These are phyloP conservation scores for Papiliotrema terrestris DNA, from an alignment of 1,284 basidiomycete genomes.

Conservation along the genomic window DNA sequence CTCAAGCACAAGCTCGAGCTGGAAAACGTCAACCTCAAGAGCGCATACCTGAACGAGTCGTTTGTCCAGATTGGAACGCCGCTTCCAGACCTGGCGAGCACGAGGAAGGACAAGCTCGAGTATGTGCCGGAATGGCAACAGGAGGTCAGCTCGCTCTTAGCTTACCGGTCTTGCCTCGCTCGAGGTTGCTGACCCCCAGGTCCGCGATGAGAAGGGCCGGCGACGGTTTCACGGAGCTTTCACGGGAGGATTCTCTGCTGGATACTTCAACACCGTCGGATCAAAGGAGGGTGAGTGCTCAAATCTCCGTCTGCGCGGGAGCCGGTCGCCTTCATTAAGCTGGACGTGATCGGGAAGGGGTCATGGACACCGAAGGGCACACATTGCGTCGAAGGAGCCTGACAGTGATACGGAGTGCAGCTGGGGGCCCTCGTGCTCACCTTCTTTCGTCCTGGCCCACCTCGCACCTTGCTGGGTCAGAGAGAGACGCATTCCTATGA, in stretches of 20 bases:
- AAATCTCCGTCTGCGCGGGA: no score
- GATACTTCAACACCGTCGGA: conserved; percentile 94
- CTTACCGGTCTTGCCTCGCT: no score
- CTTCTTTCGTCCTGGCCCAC: no score
- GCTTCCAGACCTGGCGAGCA: conserved; percentile 80
- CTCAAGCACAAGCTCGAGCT: conserved; percentile 66
- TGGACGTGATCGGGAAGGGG: no score
- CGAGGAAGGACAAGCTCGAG: conserved; percentile 78
- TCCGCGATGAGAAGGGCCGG: conserved; percentile 89
- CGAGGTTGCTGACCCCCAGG: conserved; percentile 32
- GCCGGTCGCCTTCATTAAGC: no score
- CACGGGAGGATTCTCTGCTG: conserved; percentile 95
- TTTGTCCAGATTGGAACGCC: conserved; percentile 91
- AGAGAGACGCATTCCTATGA: no score
- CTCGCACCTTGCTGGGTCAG: no score
- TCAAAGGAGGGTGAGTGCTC: conserved; percentile 76
- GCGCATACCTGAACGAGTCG: conserved; percentile 75
- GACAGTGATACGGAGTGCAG: no score
- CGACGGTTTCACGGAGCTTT: conserved; percentile 93
- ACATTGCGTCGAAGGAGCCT: no score
- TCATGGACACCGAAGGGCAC: no score
- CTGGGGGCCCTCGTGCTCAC: no score
- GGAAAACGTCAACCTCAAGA: conserved; percentile 67
- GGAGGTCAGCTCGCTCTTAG: conserved; percentile 74
- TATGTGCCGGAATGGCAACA: conserved; percentile 97